Evolutionary conservation across 2,329 filamentous ascomycete genomes (phyloP).

Genomic region (Pseudocercospora crystallina): DNA sequence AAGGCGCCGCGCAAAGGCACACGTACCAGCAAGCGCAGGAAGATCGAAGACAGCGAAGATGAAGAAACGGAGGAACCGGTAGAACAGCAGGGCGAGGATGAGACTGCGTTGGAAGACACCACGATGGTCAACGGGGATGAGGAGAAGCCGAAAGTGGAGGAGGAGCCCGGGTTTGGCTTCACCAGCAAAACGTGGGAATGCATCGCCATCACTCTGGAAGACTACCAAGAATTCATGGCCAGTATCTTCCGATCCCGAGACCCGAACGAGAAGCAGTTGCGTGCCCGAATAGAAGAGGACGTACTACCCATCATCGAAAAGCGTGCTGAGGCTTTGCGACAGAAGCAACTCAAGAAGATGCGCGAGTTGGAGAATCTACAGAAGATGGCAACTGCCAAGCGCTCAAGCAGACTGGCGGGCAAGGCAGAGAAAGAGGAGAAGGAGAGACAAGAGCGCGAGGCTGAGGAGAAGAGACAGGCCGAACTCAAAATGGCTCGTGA

Average conservation of each 20-base stretch:
- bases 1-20: constrained; percentile 54
- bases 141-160: constrained; percentile 29
- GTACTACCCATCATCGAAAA: constrained; percentile 83
- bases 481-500: constrained; percentile 64
- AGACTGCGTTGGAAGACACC: constrained; percentile 43
- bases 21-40: constrained; percentile 72
- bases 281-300: constrained; percentile 70
- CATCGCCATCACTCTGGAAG: constrained; percentile 74
- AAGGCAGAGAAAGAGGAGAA: constrained; percentile 76
- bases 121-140: constrained; percentile 31
- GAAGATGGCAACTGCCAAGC: constrained; percentile 88
- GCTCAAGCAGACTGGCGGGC: constrained; percentile 83
- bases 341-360: constrained; percentile 72
- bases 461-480: constrained; percentile 62
- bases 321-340: constrained; percentile 65
- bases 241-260: constrained; percentile 75
- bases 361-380: constrained; percentile 78
- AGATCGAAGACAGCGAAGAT: constrained; percentile 50
- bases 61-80: constrained; percentile 43
- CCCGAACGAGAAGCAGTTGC: constrained; percentile 77
- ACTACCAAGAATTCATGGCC: constrained; percentile 71
- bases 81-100: constrained; percentile 43
- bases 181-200: constrained; percentile 88
- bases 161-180: constrained; percentile 55
- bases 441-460: constrained; percentile 69